These are phyloP conservation scores for Leccinum subgranulosum DNA, from an alignment of 768 basidiomycete genomes.

Conservation along the genomic window DNA sequence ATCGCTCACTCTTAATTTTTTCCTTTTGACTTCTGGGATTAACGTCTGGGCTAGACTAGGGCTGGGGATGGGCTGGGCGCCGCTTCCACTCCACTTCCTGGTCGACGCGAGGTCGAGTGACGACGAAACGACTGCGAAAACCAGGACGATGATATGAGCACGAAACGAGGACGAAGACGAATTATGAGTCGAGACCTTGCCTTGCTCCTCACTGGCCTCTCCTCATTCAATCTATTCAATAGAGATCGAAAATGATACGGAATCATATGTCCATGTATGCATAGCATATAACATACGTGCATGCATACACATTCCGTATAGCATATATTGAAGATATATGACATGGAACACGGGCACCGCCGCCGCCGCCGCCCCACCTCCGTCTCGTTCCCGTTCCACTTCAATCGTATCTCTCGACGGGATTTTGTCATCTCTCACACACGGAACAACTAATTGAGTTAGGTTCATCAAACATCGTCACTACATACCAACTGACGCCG, in stretches of 20 bases:
- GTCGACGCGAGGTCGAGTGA: background rate
- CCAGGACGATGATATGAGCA: background rate
- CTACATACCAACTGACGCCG: background rate
- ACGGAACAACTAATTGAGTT: constrained; percentile 10
- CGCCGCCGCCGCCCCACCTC: background rate
- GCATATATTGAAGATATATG: background rate
- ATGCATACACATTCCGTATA: background rate
- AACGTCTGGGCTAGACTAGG: no score
- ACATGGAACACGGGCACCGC: background rate
- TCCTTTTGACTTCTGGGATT: background rate
- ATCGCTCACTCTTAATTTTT: background rate
- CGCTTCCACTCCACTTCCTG: background rate
- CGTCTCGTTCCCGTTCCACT: background rate
- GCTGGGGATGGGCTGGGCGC: background rate
- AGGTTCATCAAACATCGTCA: constrained; percentile 14
- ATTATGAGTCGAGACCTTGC: background rate
- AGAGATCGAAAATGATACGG: background rate
- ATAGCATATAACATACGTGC: background rate
- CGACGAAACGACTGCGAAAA: background rate
- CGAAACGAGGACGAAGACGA: background rate
- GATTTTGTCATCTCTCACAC: background rate
- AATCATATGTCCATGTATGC: background rate
- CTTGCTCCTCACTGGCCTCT: background rate
- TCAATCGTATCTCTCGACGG: background rate
- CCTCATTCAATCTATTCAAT: background rate